Base-by-base conservation (phyloP, 306 rosid genomes). In the Casuarina cunninghamiana region DNA sequence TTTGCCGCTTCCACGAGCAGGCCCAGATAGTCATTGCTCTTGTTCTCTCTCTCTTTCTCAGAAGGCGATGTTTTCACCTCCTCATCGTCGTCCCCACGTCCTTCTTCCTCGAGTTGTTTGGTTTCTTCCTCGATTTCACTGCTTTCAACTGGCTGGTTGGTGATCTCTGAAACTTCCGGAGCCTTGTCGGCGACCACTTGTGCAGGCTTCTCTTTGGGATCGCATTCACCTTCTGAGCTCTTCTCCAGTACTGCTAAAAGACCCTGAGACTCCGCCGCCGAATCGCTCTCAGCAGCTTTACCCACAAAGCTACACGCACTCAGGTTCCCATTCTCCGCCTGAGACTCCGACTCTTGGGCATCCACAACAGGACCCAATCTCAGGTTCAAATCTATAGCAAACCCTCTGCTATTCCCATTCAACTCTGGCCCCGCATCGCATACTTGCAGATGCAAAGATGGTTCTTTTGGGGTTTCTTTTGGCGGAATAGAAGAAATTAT, bases 1-100 rank as follows among this genome's bases (percentile, higher is more conserved):
- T 77, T 83, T 42, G 89, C 88, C 69, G 91, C 91, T 71, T 88
- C 85, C 26, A 85, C 77, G 2, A 88, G 84, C 66, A 88, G 58
- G 74, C 86, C 87, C 6, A 88, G 43, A 66, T 70, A 80, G 68
- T 85, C 81, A 21, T 42, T 10, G 69, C 76, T 58, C 58, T 37
- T 66, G 4, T 37, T 62, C 44, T 46, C 45, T 49, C 43, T 17
- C 39, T 12, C 6, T 44, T 71, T 71, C 2, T 6, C 26, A 42
- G 51, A 79, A 84, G 88, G 37, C 83, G 13, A 50, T 76, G 78
- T 75, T 75, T 81, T 67, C 16, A 6, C 46, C 13, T 16, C 15
- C 3, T 15, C 58, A 5, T 51, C 19, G 13, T 13, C 67, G 1
- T 37, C 21, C 12, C 48, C 60, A 32, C 63, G 71, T 5, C 2